Evolutionary conservation across 306 rosid genomes (phyloP).

Genomic region (Begonia peltatifolia): DNA sequence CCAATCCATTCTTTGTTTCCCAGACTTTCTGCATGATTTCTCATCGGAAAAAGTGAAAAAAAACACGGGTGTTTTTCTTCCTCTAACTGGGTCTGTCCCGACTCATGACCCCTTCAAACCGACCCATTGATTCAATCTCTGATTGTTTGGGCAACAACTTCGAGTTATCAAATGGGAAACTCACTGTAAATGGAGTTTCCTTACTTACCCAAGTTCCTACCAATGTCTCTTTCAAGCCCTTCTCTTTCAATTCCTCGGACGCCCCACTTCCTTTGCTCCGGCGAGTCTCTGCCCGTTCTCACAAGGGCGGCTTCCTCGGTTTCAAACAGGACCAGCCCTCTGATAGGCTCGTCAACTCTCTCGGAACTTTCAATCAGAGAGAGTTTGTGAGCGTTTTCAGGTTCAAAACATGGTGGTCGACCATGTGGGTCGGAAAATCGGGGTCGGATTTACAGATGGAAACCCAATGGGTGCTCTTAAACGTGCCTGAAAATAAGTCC

Average conservation of each 20-base stretch:
- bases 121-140: constrained; percentile 13
- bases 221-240: constrained; percentile 53
- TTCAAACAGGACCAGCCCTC: constrained; percentile 33
- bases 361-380: constrained; percentile 43
- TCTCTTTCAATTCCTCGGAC: constrained; percentile 27
- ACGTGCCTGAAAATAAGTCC: constrained; percentile 52
- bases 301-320: constrained; percentile 73
- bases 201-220: constrained; percentile 50
- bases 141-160: constrained; percentile 19
- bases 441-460: constrained; percentile 79
- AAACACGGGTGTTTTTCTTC: neutral
- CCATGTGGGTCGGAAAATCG: constrained; percentile 78
- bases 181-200: constrained; percentile 33
- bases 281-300: constrained; percentile 29
- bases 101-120: constrained; percentile 58
- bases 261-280: constrained; percentile 44
- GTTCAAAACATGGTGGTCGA: constrained; percentile 98
- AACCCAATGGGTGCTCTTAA: constrained; percentile 69
- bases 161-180: constrained; percentile 32
- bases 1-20: no score
- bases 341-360: constrained; percentile 40
- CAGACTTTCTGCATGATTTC: no score
- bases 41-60: no score
- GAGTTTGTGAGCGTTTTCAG: constrained; percentile 58
- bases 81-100: neutral